phyloP scores from a whole-genome alignment of 2,329 filamentous ascomycete species.

The Talaromyces sp. region DNA sequence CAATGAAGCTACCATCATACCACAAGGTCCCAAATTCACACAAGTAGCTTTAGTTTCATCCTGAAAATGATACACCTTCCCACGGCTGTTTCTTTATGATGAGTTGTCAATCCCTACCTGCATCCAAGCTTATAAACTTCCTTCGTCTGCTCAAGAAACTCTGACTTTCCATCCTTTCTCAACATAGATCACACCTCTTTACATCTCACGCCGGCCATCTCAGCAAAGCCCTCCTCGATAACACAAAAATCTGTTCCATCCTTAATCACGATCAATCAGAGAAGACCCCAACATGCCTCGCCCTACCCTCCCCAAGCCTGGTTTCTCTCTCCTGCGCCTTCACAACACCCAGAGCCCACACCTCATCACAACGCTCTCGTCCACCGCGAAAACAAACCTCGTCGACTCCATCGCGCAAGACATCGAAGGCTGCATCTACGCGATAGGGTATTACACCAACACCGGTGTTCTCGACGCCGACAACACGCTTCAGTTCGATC shows the following conservation, averaged over 20 bases:
- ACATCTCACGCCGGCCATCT: background rate
- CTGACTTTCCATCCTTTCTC: background rate
- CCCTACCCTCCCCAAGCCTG: slow-evolving; percentile 7
- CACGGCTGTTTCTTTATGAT: background rate
- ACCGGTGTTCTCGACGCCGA: slow-evolving; percentile 4
- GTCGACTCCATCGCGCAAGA: slow-evolving; percentile 10
- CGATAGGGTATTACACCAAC: slow-evolving; percentile 5
- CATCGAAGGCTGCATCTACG: slow-evolving; percentile 10
- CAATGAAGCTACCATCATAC: background rate
- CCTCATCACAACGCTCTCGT: slow-evolving; percentile 3
- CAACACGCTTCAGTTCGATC: slow-evolving; percentile 9
- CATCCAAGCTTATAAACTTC: background rate
- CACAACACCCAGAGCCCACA: slow-evolving; percentile 10
- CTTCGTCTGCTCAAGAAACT: background rate
- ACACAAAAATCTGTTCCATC: background rate
- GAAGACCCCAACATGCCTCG: slow-evolving; percentile 7
- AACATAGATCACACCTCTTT: no score
- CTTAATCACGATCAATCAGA: background rate
- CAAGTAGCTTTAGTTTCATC: background rate
- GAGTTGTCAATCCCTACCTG: background rate
- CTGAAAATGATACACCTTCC: background rate
- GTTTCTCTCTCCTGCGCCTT: slow-evolving; percentile 11
- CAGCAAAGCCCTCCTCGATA: background rate
- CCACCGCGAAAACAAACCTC: slow-evolving; percentile 4
- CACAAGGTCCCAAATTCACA: background rate